Base-by-base conservation (phyloP, 768 basidiomycete genomes). In the Leccinellum rugosiceps region DNA sequence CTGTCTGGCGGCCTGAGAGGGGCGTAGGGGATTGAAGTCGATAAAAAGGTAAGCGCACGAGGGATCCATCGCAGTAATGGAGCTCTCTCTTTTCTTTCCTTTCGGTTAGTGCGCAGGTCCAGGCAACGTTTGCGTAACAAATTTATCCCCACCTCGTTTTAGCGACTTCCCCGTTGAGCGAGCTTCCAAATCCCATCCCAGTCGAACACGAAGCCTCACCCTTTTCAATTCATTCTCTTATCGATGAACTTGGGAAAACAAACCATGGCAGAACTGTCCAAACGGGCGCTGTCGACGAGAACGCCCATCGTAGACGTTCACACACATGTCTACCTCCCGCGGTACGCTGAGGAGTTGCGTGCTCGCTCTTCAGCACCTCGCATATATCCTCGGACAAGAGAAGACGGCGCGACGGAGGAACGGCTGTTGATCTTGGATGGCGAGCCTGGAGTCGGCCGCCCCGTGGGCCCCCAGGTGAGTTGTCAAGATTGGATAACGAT, bases 251-350 rank as follows among this genome's bases (percentile, higher is more conserved):
- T 60, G 55, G 60, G 58, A 56, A 73, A 38, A 17, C 62, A 53
- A 32, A 14, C 70, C 49, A 66, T 63, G 72, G 59, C 66, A 55
- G 59, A 64, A 47, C 46, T 73, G 25, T 63, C 63, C 52, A 70
- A 48, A 43, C 61, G 53, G 21, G 53, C 53, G 0, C 32, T 63
- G 43, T 68, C 60, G 54, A 43, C 58, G 34, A 68, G 61, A 41
- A 62, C 63, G 30, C 75, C 84, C 2, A 73, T 90, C 45, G 83
- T 94, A 46, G 92, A 94, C 74, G 77, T 94, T 31, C 92, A 94
- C 76, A 90, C 90, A 4, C 92, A 94, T 61, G 82, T 93, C 43
- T 94, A 92, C 67, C 80, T 92, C 19, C 89, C 91, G 2, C 80
- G 88, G 32, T 94, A 94, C 70, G 83, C 85, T 19, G 75, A 84